These are phyloP conservation scores for Starmerella cellae DNA, from an alignment of 805 yeast species.

Conservation along the genomic window DNA sequence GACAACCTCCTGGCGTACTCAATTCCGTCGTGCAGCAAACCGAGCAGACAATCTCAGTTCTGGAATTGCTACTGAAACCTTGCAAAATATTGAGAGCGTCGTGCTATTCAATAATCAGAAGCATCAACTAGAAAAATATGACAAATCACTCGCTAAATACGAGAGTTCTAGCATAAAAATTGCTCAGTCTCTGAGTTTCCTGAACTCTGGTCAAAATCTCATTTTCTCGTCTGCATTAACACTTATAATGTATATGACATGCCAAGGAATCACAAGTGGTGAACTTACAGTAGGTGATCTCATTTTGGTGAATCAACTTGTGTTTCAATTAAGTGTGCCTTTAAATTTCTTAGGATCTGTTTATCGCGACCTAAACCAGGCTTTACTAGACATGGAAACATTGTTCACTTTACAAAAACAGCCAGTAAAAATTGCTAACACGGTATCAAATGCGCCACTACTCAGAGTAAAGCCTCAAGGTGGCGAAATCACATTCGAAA, in stretches of 20 bases:
- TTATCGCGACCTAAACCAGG: constrained; percentile 85
- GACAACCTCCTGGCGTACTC: constrained; percentile 94
- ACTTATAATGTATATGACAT: constrained; percentile 96
- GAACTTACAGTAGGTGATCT: constrained; percentile 83
- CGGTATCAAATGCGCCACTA: constrained; percentile 44
- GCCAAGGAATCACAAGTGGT: constrained; percentile 79
- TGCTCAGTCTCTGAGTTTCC: constrained; percentile 61
- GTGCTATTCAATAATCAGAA: constrained; percentile 86
- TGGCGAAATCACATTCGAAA: constrained; percentile 76
- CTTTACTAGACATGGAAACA: constrained; percentile 90
- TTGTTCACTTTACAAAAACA: constrained; percentile 73
- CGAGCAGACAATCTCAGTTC: constrained; percentile 94
- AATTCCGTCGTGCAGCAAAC: constrained; percentile 78
- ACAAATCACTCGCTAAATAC: constrained; percentile 56
- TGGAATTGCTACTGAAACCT: constrained; percentile 80
- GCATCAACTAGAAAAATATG: constrained; percentile 68
- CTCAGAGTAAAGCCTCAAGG: constrained; percentile 39
- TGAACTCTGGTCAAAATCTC: constrained; percentile 66
- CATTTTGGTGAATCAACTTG: constrained; percentile 87
- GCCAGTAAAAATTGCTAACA: constrained; percentile 50
- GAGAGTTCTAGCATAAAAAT: constrained; percentile 57
- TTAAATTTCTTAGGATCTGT: constrained; percentile 90
- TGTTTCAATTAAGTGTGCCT: constrained; percentile 91
- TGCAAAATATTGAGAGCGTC: constrained; percentile 88
- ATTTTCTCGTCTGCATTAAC: constrained; percentile 82